Base-by-base conservation (phyloP, 345 rosid species). In the Excoecaria cochinchinensis region DNA sequence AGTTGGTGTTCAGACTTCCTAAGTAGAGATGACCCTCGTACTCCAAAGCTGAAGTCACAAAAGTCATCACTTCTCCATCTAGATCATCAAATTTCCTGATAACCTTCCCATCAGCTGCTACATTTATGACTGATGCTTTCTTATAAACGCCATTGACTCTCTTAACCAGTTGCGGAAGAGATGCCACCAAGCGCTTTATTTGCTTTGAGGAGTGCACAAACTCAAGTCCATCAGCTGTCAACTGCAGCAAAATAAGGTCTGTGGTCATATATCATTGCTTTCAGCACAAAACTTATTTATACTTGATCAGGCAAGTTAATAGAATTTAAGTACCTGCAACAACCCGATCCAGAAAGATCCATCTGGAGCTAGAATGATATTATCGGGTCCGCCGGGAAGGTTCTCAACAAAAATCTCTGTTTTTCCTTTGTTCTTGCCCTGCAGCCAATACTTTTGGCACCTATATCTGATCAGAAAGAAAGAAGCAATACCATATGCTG, bases 281-380 rank as follows among this genome's bases (percentile, higher is more conserved):
- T 31, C 31, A 31, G 31, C 31, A 31, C 31, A 31, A 31, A 31
- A 31, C 31, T 31, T 31, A 31, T 31, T 31, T 31, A 31, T 31
- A 31, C 31, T 31, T 31, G 31, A 31, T 31, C 1, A 31, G 1
- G 2, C 31, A 31, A 0, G 31, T 31, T 31, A 31, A 31, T 31
- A 31, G 31, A 31, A 31, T 31, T 31, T 31, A 31, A 31, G 31
- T 31, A 31, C 31, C 31, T 31, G 31, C 31, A 31, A 31, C 31
- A 31, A 31, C 31, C 31, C 86, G 1, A 89, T 84, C 90, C 86
- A 89, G 80, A 86, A 89, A 21, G 90, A 80, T n/a, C 89, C 89
- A 36, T 87, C 89, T 0, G 88, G 89, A 16, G 89, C 88, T 19
- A 87, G 83, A 67, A 80, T 77, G 70, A 89, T 84, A 80, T 89